Conservation (phyloP, 495 filamentous ascomycete genomes). For the Penicillium alfredii region DNA sequence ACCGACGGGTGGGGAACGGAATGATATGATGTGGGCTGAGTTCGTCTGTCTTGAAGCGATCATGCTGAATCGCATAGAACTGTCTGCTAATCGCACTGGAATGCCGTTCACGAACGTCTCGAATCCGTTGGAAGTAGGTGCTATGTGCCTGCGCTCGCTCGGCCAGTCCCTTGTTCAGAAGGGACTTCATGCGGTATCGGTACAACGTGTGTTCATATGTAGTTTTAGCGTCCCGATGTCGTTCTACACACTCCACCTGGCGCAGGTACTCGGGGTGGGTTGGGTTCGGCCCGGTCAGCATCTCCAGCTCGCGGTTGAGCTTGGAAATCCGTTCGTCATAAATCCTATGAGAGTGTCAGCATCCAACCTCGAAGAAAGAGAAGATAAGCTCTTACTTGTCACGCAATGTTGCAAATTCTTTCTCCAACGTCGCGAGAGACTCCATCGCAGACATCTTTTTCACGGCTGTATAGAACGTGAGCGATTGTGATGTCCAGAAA, state of each 20-base stretch:
- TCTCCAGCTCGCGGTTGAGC: constrained; percentile 74
- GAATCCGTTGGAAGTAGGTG: constrained; percentile 77
- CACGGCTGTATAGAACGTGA: constrained; percentile 54
- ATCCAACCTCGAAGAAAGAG: not conserved
- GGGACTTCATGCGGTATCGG: constrained; percentile 63
- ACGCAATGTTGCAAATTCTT: constrained; percentile 74
- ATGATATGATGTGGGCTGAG: constrained; percentile 74
- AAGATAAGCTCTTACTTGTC: constrained; percentile 62
- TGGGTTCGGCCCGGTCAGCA: constrained; percentile 67
- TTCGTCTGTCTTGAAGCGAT: constrained; percentile 75
- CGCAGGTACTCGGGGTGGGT: constrained; percentile 85
- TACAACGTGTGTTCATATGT: constrained; percentile 64
- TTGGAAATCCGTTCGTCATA: constrained; percentile 80
- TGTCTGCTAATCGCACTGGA: constrained; percentile 74
- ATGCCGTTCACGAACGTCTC: constrained; percentile 74
- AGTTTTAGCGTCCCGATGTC: constrained; percentile 72
- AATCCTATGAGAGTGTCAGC: constrained; percentile 49
- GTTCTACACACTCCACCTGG: constrained; percentile 77
- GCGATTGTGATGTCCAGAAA: constrained; percentile 13
- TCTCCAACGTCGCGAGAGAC: constrained; percentile 69
- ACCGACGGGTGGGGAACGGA: constrained; percentile 62
- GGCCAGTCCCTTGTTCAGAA: constrained; percentile 68
- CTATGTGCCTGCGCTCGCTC: constrained; percentile 76
- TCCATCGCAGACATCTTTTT: constrained; percentile 79
- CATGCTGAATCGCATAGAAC: constrained; percentile 87